Evolutionary conservation across 495 filamentous ascomycete genomes (phyloP).

Genomic region (Neurospora sp.): DNA sequence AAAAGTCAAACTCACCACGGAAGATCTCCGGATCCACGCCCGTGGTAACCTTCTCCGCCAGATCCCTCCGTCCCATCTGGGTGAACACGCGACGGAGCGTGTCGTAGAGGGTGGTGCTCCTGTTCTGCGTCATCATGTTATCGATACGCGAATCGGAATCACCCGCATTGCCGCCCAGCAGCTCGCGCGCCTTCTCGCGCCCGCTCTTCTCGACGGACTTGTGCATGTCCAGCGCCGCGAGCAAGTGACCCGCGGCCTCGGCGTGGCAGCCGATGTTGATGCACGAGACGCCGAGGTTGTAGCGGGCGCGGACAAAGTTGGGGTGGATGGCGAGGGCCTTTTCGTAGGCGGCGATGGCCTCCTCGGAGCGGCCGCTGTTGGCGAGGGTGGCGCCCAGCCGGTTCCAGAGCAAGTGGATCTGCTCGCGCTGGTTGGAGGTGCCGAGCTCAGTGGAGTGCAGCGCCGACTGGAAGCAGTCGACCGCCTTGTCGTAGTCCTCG

Average conservation of each 20-base stretch:
- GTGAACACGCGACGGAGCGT: conserved; percentile 85
- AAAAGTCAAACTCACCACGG: conserved; percentile 52
- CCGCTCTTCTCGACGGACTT: conserved; percentile 82
- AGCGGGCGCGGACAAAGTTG: conserved; percentile 93
- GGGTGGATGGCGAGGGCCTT: conserved; percentile 77
- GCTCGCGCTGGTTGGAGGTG: conserved; percentile 58
- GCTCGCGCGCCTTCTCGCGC: conserved; percentile 68
- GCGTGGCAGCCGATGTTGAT: conserved; percentile 95
- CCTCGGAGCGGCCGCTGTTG: conserved; percentile 84
- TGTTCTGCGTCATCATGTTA: conserved; percentile 78
- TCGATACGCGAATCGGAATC: conserved; percentile 57
- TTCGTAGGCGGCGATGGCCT: conserved; percentile 94
- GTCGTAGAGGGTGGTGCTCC: conserved; percentile 93
- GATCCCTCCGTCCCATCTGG: conserved; percentile 83
- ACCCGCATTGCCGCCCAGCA: conserved; percentile 53
- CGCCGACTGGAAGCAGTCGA: conserved; percentile 93
- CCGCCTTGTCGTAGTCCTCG: conserved; percentile 96
- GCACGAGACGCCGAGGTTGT: conserved; percentile 92
- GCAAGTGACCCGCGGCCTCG: conserved; percentile 88
- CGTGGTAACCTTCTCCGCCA: conserved; percentile 74
- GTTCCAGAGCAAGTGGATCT: conserved; percentile 95
- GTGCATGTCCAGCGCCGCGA: conserved; percentile 93
- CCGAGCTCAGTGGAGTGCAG: conserved; percentile 74
- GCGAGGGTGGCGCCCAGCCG: conserved; percentile 91
- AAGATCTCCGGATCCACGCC: conserved; percentile 90